Evolutionary conservation across 2,329 filamentous ascomycete species (phyloP).

Genomic region (Diaporthe humulicola): DNA sequence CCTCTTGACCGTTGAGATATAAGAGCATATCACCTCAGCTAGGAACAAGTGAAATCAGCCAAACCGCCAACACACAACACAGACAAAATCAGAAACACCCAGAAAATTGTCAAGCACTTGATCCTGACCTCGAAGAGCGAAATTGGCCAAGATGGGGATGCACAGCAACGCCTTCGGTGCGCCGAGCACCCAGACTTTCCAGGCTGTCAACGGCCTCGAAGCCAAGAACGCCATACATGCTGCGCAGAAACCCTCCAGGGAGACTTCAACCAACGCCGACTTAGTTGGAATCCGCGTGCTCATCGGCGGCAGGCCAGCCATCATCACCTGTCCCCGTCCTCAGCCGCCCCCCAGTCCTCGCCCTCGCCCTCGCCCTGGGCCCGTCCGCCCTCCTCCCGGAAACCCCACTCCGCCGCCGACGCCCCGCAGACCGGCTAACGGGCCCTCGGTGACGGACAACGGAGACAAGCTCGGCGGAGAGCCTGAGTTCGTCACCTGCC

Average conservation of each 20-base stretch:
- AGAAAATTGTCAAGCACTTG: background rate
- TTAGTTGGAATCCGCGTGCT: background rate
- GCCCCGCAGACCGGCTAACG: slow-evolving; percentile 17
- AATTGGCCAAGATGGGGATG: slow-evolving; percentile 5
- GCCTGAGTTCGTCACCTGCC: background rate
- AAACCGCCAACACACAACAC: background rate
- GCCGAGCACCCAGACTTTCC: background rate
- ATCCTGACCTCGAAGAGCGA: background rate
- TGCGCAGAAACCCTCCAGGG: background rate
- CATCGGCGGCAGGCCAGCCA: background rate
- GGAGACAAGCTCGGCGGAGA: background rate
- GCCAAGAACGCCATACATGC: background rate
- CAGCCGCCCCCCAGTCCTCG: slow-evolving; percentile 37
- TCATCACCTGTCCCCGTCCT: slow-evolving; percentile 27
- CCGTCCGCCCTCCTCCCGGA: slow-evolving; percentile 32
- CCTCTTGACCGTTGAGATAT: background rate
- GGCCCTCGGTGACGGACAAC: background rate
- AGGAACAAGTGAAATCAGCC: background rate
- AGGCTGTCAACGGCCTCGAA: background rate
- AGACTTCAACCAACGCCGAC: background rate
- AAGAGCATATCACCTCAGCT: background rate
- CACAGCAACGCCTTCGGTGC: background rate
- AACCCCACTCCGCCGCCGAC: slow-evolving; percentile 35
- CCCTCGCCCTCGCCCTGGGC: slow-evolving; percentile 35
- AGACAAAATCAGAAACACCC: background rate